Evolutionary conservation across 108 stramenopile species (phyloP), one percentile per base, ranked within the genome.

Genomic region (Cylindrotheca fusiformis): DNA sequence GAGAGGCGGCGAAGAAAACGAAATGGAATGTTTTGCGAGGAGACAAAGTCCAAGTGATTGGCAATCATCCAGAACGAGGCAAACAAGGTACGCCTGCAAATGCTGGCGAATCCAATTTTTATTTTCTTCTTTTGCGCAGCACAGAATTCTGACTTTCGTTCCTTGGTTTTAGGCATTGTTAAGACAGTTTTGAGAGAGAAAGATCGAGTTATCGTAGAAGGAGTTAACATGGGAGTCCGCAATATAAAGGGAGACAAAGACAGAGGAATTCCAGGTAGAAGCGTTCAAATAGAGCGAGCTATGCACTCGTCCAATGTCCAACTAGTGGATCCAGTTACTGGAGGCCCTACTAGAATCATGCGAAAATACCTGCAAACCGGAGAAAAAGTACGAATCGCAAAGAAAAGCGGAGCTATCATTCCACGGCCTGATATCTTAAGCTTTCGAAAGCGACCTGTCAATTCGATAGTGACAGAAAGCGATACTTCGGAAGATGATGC

Each of bases 1-100:
- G 60, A 53, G 72, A 74, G 47, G 72, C 72, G 12, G 72, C 55
- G 14, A 67, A 66, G 31, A 74, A 74, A 56, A 61, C 58, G 4
- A 18, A 67, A 51, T 97, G 87, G 90, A 79, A 94, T 72, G 96
- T 98, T 54, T 58, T 96, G 21, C 74, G 91, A 24, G 97, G 97
- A 27, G 97, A 98, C 77, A 94, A 84, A 58, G 96, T 98, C 52
- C 86, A 89, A 73, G 94, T 98, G 45, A 80, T 98, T 28, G 86
- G 92, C 0, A 83, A 78, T 41, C 92, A 94, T 65, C 83, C 87
- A 32, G 90, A 96, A 67, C 69, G 65, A 48, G 95, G 96, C 32
- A 90, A 97, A 68, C 86, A 86, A 65, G 97, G 36, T 41, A 10
- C 36, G 36, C 14, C 36, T n/a, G n/a, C n/a, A n/a, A n/a, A n/a